phyloP scores from a whole-genome alignment of 2,329 filamentous ascomycete species.

The Elsinoe perseae region DNA sequence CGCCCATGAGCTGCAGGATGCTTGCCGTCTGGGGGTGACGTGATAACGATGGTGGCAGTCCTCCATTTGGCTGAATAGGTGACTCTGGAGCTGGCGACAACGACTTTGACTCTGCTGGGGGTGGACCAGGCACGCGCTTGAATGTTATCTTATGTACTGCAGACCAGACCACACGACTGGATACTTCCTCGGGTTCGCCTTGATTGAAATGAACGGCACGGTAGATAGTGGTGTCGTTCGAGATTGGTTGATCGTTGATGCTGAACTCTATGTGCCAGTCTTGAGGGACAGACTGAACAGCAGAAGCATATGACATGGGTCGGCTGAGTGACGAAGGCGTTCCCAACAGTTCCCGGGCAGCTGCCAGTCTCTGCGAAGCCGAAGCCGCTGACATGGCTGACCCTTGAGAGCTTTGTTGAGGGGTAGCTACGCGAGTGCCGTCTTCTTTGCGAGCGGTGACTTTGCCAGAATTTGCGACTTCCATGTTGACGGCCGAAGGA shows the following conservation, averaged over 20 bases:
- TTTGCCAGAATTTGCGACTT: conserved; percentile 77
- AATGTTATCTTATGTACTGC: conserved; percentile 87
- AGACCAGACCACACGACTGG: conserved; percentile 77
- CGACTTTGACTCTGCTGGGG: conserved; percentile 62
- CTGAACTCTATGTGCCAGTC: conserved; percentile 98
- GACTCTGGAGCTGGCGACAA: conserved; percentile 48
- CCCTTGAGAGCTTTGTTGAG: conserved; percentile 50
- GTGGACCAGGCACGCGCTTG: conserved; percentile 73
- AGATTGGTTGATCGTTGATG: conserved; percentile 71
- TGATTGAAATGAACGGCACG: conserved; percentile 76
- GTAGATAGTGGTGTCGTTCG: conserved; percentile 92
- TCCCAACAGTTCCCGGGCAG: conserved; percentile 32
- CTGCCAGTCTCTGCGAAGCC: conserved; percentile 27
- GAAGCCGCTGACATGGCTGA: conserved; percentile 25
- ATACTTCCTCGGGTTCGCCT: conserved; percentile 54
- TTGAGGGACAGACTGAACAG: conserved; percentile 69
- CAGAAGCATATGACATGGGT: conserved; percentile 74
- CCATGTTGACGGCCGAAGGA: conserved; percentile 82
- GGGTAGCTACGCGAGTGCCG: conserved; percentile 77
- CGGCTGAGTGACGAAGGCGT: conserved; percentile 45
- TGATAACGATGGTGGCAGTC: conserved; percentile 68
- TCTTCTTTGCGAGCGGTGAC: conserved; percentile 89
- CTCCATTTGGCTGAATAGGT: conserved; percentile 48
- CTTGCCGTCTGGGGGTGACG: conserved; percentile 78
- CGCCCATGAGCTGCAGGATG: conserved; percentile 80